A percentile compares a stretch with the other conserved stretches of the same genome.
phyloP scores from a whole-genome alignment of 2,329 filamentous ascomycete species.

The Aspergillus pseudotamarii region DNA sequence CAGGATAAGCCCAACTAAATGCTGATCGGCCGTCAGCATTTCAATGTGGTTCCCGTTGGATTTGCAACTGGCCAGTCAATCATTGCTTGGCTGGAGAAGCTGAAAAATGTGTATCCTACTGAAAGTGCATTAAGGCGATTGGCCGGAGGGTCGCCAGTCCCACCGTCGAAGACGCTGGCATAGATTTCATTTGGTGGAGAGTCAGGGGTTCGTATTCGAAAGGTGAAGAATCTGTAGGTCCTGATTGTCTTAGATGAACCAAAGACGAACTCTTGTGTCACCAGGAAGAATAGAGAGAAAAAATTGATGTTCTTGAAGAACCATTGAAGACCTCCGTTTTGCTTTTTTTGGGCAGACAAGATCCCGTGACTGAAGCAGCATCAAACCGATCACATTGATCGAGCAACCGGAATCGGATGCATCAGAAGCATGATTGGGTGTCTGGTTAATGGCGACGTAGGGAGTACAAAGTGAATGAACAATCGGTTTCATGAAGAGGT shows the following conservation, averaged over 20 bases:
- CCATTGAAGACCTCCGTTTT: background rate
- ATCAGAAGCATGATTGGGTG: background rate
- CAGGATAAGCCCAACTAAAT: slow-evolving; percentile 1
- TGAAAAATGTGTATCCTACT: background rate
- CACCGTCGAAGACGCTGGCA: background rate
- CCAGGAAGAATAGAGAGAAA: background rate
- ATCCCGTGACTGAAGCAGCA: background rate
- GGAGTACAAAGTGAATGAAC: background rate
- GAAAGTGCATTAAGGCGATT: background rate
- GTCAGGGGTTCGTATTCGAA: slow-evolving; percentile 3
- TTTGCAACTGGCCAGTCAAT: slow-evolving; percentile 6
- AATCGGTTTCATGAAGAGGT: background rate
- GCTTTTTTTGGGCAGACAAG: background rate
- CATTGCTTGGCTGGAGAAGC: background rate
- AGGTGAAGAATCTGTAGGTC: too few species aligned
- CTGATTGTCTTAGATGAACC: background rate
- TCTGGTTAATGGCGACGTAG: background rate
- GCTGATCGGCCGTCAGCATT: slow-evolving; percentile 7
- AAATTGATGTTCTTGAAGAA: background rate
- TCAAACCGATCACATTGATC: background rate
- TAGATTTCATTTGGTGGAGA: background rate
- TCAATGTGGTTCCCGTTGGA: slow-evolving; percentile 5
- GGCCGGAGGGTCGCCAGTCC: background rate
- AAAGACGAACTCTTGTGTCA: background rate
- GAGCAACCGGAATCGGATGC: background rate